Percentiles rank a stretch among this genome's conserved stretches.
phyloP scores from a whole-genome alignment of 2,329 filamentous ascomycete genomes.

The Claviceps maximensis region DNA sequence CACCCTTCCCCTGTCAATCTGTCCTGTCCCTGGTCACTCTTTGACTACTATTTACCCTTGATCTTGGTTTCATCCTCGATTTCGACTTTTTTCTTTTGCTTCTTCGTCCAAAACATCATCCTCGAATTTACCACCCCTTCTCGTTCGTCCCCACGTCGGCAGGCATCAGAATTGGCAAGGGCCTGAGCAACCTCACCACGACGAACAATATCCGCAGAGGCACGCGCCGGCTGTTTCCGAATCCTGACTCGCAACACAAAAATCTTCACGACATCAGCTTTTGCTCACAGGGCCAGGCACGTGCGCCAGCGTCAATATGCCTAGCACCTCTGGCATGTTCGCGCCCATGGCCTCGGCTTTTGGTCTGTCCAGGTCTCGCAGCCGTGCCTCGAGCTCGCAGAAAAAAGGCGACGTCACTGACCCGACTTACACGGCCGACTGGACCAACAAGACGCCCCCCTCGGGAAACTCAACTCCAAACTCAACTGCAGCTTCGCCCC shows the following conservation, averaged over 20 bases:
- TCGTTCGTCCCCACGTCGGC: too few species aligned
- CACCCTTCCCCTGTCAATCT: too few species aligned
- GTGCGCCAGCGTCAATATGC: slow-evolving; percentile 13
- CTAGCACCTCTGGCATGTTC: slow-evolving; percentile 15
- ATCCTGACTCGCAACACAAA: too few species aligned
- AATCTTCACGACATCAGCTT: too few species aligned
- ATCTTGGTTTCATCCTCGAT: neutral
- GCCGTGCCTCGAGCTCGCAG: slow-evolving; percentile 8
- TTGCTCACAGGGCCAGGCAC: too few species aligned
- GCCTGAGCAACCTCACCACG: too few species aligned
- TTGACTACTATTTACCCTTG: too few species aligned
- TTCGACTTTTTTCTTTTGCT: neutral
- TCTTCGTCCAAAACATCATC: neutral
- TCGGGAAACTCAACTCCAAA: slow-evolving; percentile 5
- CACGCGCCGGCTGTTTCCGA: too few species aligned
- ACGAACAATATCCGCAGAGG: too few species aligned
- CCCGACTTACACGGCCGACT: slow-evolving; percentile 7
- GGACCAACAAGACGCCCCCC: neutral
- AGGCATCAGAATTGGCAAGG: too few species aligned
- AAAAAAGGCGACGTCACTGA: slow-evolving; percentile 9
- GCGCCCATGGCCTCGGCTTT: slow-evolving; percentile 22
- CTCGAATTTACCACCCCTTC: too few species aligned
- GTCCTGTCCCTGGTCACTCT: too few species aligned
- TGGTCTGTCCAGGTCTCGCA: slow-evolving; percentile 18
- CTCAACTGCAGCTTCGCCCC: slow-evolving; percentile 8